phyloP scores from a whole-genome alignment of 257 asterid species.

The Dorcoceras hygrometricum region DNA sequence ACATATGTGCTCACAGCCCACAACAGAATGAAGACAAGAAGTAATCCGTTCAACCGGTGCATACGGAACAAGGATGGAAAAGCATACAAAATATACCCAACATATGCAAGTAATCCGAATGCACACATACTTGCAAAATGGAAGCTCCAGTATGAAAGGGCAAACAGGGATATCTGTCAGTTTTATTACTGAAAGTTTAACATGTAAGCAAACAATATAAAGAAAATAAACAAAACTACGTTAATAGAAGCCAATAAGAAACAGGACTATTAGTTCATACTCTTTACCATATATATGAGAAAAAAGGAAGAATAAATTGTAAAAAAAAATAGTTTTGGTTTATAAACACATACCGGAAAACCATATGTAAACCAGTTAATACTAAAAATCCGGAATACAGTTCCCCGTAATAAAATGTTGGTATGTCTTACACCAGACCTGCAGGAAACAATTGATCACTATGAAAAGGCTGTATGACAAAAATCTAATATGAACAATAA shows the following conservation, averaged over 20 bases:
- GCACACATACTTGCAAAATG: constrained; percentile 98
- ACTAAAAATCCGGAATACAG: constrained; percentile 82
- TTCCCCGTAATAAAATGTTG: constrained; percentile 77
- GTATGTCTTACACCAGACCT: constrained; percentile 99
- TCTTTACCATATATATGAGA: not conserved
- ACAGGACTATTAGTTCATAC: constrained; percentile 1
- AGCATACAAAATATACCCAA: constrained; percentile 81
- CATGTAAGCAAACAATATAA: constrained; percentile 35
- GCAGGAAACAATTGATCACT: constrained; percentile 26
- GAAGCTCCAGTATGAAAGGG: constrained; percentile 97
- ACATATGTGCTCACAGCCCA: constrained; percentile 97
- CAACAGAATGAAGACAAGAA: constrained; percentile 96
- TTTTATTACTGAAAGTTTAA: constrained; percentile 45
- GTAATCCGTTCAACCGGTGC: constrained; percentile 90
- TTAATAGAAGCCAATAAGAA: constrained; percentile 12
- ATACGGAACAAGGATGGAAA: constrained; percentile 88
- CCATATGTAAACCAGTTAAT: constrained; percentile 99
- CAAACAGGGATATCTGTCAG: constrained; percentile 87
- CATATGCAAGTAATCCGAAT: constrained; percentile 87
- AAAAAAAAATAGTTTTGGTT: constrained; percentile 22
- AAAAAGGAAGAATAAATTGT: constrained; percentile 19
- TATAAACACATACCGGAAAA: constrained; percentile 70
- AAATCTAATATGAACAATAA: not conserved
- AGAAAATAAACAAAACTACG: constrained; percentile 1
- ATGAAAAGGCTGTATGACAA: constrained; percentile 1